Evolutionary conservation across 805 yeast species (phyloP).

Genomic region (Ogataea zsoltii): DNA sequence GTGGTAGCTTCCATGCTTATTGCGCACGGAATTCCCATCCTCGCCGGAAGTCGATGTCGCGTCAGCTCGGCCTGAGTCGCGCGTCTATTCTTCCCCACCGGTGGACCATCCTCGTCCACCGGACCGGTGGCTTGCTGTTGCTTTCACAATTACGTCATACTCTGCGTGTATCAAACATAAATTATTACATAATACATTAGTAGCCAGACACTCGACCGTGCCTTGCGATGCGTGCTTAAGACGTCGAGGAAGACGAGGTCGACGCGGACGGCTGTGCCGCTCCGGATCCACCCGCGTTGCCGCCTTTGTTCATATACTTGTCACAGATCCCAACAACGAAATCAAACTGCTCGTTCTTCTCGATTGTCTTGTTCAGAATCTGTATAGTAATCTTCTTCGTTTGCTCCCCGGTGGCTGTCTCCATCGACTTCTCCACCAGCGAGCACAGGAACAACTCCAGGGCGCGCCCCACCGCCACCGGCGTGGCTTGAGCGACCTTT

Average conservation of each 20-base stretch:
- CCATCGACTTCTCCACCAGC: conserved; percentile 79
- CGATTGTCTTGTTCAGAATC: conserved; percentile 81
- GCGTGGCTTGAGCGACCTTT: conserved; percentile 98
- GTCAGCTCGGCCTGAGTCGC: neutral
- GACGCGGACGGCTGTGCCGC: conserved; percentile 2
- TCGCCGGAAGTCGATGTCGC: no score
- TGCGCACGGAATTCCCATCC: no score
- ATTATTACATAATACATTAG: conserved; percentile 5
- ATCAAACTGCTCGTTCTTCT: conserved; percentile 87
- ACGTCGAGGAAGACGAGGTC: conserved; percentile 2
- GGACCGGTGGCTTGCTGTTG: no score
- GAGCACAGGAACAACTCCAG: conserved; percentile 89
- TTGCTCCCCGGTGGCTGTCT: conserved; percentile 73
- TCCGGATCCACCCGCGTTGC: neutral
- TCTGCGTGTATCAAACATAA: neutral
- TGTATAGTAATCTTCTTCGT: conserved; percentile 80
- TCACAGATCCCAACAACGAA: conserved; percentile 71
- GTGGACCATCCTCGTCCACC: neutral
- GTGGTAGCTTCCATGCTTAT: no score
- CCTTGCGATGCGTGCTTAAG: neutral
- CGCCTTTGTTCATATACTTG: conserved; percentile 22
- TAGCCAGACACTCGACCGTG: neutral
- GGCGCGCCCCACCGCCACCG: conserved; percentile 96
- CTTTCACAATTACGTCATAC: conserved; percentile 3
- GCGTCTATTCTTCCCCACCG: neutral